Base-by-base conservation (phyloP, 352 stramenopile species). In the Aphanomyces euteiches region DNA sequence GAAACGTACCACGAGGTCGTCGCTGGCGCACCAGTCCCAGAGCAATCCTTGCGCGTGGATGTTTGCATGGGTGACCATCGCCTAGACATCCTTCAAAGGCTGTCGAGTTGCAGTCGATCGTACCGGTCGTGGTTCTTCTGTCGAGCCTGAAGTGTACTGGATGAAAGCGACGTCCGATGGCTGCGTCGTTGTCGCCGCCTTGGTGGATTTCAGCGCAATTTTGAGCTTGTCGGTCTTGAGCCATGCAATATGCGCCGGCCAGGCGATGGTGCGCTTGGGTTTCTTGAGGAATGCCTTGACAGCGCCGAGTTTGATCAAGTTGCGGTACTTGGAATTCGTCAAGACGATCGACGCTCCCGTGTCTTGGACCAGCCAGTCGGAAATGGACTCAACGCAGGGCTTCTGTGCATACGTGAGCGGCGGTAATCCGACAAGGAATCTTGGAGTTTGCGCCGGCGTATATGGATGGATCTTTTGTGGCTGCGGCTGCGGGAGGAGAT, bases 101-200 rank as follows among this genome's bases (percentile, higher is more conserved):
- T n/a, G 13, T 15, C 1, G 45, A 15, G 13, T 15, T 15, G 13
- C n/a, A n/a, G 45, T n/a, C 45, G 45, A n/a, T 19, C 45, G 13
- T 53, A 58, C 50, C 50, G 50, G 17, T 10, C 17, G 7, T 17
- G 50, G 50, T 12, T 58, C 50, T 58, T 8, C 7, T 21, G 50
- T 58, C 7, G 50, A 58, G 17, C 50, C 50, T 12, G 50, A 58
- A 17, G 50, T 19, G 50, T 58, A 58, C 17, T 58, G 50, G 50
- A 58, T 37, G 36, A 58, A 58, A 13, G 50, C 50, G 17, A 58
- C 50, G 50, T 58, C 50, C 50, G 17, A 37, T 36, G 50, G 36
- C 15, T 19, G 17, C 50, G 50, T 19, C 50, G 21, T 3, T 1
- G 50, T 58, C 19, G 7, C 50, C 21, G 12, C 28, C 28, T 28